Percentiles rank a stretch among this genome's conserved stretches.
These are phyloP conservation scores for Alternaria incomplexa DNA, from an alignment of 2,329 filamentous ascomycete genomes.

Conservation along the genomic window DNA sequence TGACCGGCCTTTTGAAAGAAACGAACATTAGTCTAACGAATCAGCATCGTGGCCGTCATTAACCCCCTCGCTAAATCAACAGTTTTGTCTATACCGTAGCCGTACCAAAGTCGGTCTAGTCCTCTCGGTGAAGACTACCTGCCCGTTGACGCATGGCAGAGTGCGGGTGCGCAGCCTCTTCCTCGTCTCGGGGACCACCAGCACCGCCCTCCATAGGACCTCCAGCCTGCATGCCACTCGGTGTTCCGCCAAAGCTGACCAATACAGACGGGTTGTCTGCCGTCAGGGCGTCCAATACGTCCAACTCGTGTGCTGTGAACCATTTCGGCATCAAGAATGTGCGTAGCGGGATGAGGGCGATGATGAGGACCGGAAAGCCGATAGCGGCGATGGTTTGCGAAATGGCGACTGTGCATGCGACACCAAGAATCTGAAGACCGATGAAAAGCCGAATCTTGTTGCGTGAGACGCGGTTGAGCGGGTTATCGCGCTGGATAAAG, in stretches of 20 bases:
- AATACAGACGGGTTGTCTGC: constrained; percentile 59
- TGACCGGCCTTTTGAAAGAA: neutral
- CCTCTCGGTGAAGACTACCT: constrained; percentile 21
- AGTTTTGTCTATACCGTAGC: neutral
- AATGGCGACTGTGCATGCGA: constrained; percentile 60
- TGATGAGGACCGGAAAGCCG: constrained; percentile 63
- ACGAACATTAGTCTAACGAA: neutral
- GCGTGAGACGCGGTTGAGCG: constrained; percentile 51
- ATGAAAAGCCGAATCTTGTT: constrained; percentile 58
- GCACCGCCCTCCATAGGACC: constrained; percentile 11
- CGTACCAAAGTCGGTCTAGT: neutral
- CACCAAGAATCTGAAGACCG: constrained; percentile 55
- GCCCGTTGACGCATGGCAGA: constrained; percentile 26
- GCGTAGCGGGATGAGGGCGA: constrained; percentile 61
- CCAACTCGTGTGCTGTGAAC: constrained; percentile 57
- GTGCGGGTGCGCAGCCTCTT: constrained; percentile 10
- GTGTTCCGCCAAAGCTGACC: constrained; percentile 58
- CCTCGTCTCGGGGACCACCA: constrained; percentile 14
- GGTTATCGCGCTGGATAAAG: constrained; percentile 56
- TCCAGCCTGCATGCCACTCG: constrained; percentile 32
- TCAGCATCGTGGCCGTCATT: neutral
- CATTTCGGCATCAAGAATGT: constrained; percentile 57
- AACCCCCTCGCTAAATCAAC: neutral
- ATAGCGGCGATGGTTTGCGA: constrained; percentile 65
- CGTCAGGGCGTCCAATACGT: constrained; percentile 59